A percentile compares a stretch with the other conserved stretches of the same genome.
Conservation (phyloP, 78 protist genomes). For the Polysphondylium violaceum region DNA sequence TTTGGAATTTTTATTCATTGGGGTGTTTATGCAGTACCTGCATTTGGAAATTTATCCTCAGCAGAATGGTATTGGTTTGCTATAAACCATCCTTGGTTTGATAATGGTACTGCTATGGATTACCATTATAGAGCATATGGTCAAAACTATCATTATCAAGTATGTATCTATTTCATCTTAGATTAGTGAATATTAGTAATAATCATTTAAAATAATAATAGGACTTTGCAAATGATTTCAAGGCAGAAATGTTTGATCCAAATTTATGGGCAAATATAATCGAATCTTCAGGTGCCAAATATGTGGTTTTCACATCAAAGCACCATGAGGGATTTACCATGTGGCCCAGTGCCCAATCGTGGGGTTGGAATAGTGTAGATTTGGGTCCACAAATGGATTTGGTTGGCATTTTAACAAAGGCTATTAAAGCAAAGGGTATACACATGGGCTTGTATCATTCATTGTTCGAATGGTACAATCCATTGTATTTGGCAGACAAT, state of each 20-base stretch:
- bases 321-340: slow-evolving; percentile 83
- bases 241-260: slow-evolving; percentile 51
- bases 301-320: slow-evolving; percentile 78
- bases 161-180: not conserved
- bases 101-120: not conserved
- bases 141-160: slow-evolving; percentile 9
- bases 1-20: slow-evolving; percentile 79
- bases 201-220: not conserved
- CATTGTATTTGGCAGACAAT: slow-evolving; percentile 46
- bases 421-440: slow-evolving; percentile 47
- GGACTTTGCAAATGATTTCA: slow-evolving; percentile 72
- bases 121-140: slow-evolving; percentile 59
- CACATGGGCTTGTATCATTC: slow-evolving; percentile 81
- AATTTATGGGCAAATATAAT: slow-evolving; percentile 78
- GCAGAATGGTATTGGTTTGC: slow-evolving; percentile 80
- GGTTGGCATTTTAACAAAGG: slow-evolving; percentile 22
- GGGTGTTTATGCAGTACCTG: slow-evolving; percentile 81
- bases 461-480: slow-evolving; percentile 71
- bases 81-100: not conserved
- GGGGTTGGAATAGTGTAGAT: slow-evolving; percentile 81
- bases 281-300: slow-evolving; percentile 69
- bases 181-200: not conserved
- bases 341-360: slow-evolving; percentile 19
- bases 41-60: slow-evolving; percentile 1
- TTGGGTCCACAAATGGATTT: slow-evolving; percentile 67